Evolutionary conservation across 768 basidiomycete species (phyloP), one percentile per base, ranked within the genome.

Genomic region (Mycena galopus): DNA sequence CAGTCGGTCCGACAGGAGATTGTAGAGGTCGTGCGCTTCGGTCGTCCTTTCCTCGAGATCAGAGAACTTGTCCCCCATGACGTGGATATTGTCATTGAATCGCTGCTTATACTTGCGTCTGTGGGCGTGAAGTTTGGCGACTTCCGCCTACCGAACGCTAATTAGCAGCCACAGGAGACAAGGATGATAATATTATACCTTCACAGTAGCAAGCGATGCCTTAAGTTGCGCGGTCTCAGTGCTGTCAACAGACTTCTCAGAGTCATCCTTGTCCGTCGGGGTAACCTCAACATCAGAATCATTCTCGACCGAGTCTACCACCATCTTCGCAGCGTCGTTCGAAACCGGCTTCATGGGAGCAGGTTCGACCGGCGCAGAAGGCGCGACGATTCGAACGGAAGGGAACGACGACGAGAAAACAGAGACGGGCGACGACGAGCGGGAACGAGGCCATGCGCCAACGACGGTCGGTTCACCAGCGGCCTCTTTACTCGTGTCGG

Each of bases 381-480:
- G 67, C 25, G 23, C 71, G 29, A 58, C 62, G 30, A 67, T 10
- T 5, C 65, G 69, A 23, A 73, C 63, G 9, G 75, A 64, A 14
- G 67, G 73, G 42, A 42, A 61, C 10, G 73, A 69, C 29, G 75
- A 60, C 33, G 73, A 71, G 30, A 68, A 69, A 12, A 59, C 29
- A 14, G 72, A 75, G 30, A 51, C 50, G 23, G 81, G 80, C n/a
- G 82, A 84, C 35, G 81, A 77, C 9, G 79, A 81, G 51, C 82
- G 81, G 14, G 83, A 84, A 65, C 69, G 73, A 14, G 87, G 84
- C 84, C 86, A 88, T 30, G 85, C 85, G 29, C 85, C 86, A 16
- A 88, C 76, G 9, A 87, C 73, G 50, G 76, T 75, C 27, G 84
- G 86, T 25, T 88, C 87, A 8, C 73, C 32, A 19, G 76, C 69